These are phyloP conservation scores for Picochlorum sp. DNA, from an alignment of 139 green algal genomes.

Conservation along the genomic window DNA sequence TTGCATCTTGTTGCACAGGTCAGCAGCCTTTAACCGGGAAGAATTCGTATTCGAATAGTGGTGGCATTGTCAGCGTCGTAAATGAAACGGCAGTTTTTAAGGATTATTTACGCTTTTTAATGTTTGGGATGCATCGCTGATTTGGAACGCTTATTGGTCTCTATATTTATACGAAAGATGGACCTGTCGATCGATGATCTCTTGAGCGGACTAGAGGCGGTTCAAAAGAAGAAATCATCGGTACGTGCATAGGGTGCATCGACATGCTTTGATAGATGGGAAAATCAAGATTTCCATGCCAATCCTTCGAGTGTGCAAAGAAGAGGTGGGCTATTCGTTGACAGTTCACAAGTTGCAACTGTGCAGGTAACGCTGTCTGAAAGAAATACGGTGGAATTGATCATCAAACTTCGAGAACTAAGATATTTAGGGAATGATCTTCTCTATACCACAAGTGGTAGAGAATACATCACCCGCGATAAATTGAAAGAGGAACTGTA, in stretches of 20 bases:
- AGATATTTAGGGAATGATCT: conserved; percentile 64
- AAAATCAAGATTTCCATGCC: neutral
- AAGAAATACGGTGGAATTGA: conserved; percentile 79
- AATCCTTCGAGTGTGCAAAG: too few species aligned
- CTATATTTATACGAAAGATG: conserved; percentile 5
- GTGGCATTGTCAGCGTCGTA: too few species aligned
- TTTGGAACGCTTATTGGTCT: neutral
- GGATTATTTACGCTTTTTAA: neutral
- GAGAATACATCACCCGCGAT: conserved; percentile 72
- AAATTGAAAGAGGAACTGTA: conserved; percentile 45
- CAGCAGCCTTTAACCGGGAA: neutral
- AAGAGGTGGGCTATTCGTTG: too few species aligned
- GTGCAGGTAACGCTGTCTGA: conserved; percentile 57
- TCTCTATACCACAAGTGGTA: conserved; percentile 73
- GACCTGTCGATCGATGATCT: conserved; percentile 52
- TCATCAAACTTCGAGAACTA: conserved; percentile 70
- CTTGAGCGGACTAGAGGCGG: conserved; percentile 40
- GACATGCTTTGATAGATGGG: neutral
- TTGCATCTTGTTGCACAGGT: neutral
- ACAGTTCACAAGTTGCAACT: neutral
- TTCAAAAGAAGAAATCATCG: conserved; percentile 55
- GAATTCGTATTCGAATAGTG: too few species aligned
- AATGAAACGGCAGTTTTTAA: too few species aligned
- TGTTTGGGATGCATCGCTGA: neutral
- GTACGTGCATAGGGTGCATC: conserved; percentile 9